Base-by-base conservation (phyloP, 345 rosid genomes). In the Gossypium herbaceum region DNA sequence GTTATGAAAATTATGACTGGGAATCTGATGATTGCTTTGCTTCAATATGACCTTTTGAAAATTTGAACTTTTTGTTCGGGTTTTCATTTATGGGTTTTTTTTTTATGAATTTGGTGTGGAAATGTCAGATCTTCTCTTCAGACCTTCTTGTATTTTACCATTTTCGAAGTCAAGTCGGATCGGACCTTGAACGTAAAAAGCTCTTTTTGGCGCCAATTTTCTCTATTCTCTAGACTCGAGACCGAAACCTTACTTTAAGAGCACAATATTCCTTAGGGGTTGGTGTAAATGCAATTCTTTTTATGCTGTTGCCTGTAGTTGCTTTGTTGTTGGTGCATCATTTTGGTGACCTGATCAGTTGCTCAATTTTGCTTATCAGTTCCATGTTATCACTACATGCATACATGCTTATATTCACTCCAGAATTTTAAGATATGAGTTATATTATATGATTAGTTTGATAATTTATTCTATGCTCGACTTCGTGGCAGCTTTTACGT, bases 401-500 rank as follows among this genome's bases (percentile, higher is more conserved):
- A 39, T 13, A 61, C 44, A 13, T 11, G 41, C 41, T 34, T 15
- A 43, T 56, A 9, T 0, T 24, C 19, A 7, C 29, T 56, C 25
- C 10, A 2, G 29, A 27, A 50, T 54, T 2, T 13, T 7, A 27
- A 24, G 17, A 60, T 12, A 9, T 39, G 25, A 17, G 67, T n/a
- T 58, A 58, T 51, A 25, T 48, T 54, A 4, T 41, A 51, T 41
- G 16, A 57, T 45, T 24, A 66, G 58, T 63, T 12, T 45, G 20
- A 29, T 22, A 51, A 60, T 59, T 68, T 63, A 52, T 68, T 60
- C 34, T 54, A 3, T 50, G 19, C 20, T 48, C 39, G 50, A 27
- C 66, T 78, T 72, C 19, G 24, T 59, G 62, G 75, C 81, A 81
- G 81, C 44, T 66, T 72, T 68, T 66, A 3, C 15, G 41, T 65